Evolutionary conservation across 2,329 filamentous ascomycete genomes (phyloP).

Genomic region (Cryphonectria radicalis): DNA sequence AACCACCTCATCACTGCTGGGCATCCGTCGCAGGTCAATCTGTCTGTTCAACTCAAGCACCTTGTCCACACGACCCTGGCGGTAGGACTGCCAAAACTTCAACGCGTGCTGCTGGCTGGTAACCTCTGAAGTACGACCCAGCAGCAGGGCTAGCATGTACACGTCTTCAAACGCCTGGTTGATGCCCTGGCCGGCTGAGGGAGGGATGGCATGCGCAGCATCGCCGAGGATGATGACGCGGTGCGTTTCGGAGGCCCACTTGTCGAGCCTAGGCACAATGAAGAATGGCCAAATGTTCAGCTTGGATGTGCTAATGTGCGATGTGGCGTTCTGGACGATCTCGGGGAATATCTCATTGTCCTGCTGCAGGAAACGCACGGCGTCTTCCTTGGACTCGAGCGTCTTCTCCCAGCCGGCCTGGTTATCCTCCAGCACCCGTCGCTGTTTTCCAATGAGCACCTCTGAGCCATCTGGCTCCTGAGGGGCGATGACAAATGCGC

Average conservation of each 20-base stretch:
- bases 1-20: constrained; percentile 37
- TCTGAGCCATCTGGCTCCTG: constrained; percentile 54
- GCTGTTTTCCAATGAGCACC: constrained; percentile 52
- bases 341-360: constrained; percentile 43
- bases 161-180: constrained; percentile 57
- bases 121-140: constrained; percentile 35
- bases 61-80: constrained; percentile 52
- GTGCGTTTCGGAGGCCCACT: constrained; percentile 45
- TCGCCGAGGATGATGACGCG: constrained; percentile 53
- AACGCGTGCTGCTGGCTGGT: constrained; percentile 4
- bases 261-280: constrained; percentile 49
- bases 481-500: constrained; percentile 55
- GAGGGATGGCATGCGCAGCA: constrained; percentile 53
- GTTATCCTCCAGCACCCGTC: constrained; percentile 42
- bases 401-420: constrained; percentile 48
- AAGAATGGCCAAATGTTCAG: constrained; percentile 57
- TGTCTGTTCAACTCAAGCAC: constrained; percentile 52
- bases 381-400: constrained; percentile 43
- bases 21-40: constrained; percentile 53
- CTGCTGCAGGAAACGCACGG: constrained; percentile 40
- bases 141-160: constrained; percentile 43
- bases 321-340: constrained; percentile 42
- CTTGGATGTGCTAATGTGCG: constrained; percentile 36
- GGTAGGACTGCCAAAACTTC: constrained; percentile 49
- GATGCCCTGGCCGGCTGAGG: constrained; percentile 50